phyloP scores from a whole-genome alignment of 768 basidiomycete species.

The Russula brevipes region DNA sequence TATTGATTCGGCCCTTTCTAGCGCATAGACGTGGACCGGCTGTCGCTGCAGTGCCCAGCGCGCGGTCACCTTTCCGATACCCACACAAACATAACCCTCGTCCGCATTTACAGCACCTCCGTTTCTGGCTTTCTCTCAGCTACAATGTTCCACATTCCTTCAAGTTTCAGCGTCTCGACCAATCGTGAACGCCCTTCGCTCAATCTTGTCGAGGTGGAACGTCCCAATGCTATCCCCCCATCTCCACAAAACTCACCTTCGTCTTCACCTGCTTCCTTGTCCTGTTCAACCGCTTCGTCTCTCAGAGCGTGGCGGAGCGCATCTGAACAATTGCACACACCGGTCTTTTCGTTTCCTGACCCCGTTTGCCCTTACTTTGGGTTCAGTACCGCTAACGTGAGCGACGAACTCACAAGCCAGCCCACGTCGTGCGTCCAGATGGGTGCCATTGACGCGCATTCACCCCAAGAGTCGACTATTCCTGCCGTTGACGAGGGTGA shows the following conservation, averaged over 20 bases:
- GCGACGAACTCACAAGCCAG: not conserved
- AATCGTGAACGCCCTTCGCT: not conserved
- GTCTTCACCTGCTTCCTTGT: slow-evolving; percentile 13
- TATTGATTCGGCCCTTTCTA: not conserved
- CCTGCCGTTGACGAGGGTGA: not conserved
- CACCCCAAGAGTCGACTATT: not conserved
- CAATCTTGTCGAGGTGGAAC: slow-evolving; percentile 4
- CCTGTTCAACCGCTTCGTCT: slow-evolving; percentile 15
- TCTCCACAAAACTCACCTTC: slow-evolving; percentile 1
- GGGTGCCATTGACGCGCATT: not conserved
- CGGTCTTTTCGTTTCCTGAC: slow-evolving; percentile 6
- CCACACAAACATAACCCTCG: slow-evolving; percentile 4
- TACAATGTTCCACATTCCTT: slow-evolving; percentile 15
- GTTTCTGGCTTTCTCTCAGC: not conserved
- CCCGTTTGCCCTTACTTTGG: not conserved
- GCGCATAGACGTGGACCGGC: not conserved
- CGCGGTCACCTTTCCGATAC: slow-evolving; percentile 9
- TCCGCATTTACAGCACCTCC: slow-evolving; percentile 3
- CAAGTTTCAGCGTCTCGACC: not conserved
- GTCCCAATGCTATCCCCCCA: not conserved
- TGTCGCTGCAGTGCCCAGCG: not conserved
- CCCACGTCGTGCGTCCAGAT: not conserved
- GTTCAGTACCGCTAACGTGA: not conserved
- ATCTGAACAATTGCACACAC: slow-evolving; percentile 4
- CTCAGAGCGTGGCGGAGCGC: slow-evolving; percentile 4